A percentile compares a stretch with the other conserved stretches of the same genome.
These are phyloP conservation scores for Candida sp. DNA, from an alignment of 1,139 yeast species.

Conservation along the genomic window DNA sequence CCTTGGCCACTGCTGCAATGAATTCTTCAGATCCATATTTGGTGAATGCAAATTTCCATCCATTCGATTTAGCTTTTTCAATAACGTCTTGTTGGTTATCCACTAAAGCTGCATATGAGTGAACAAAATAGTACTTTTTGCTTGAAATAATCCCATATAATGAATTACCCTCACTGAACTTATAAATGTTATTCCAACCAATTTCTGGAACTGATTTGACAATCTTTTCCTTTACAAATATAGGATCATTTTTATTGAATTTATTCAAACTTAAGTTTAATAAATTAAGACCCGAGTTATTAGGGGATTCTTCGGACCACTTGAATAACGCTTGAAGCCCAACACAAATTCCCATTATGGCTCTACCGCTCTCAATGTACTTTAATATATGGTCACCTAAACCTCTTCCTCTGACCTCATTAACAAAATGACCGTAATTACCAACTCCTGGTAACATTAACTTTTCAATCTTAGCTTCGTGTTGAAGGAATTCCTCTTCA, in stretches of 20 bases:
- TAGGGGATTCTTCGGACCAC: conserved; percentile 73
- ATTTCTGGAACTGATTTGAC: conserved; percentile 88
- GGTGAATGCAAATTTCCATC: conserved; percentile 79
- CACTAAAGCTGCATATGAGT: conserved; percentile 80
- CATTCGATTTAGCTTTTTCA: conserved; percentile 34
- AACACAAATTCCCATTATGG: conserved; percentile 95
- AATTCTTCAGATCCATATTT: conserved; percentile 78
- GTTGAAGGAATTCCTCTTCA: conserved; percentile 30
- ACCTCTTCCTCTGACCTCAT: conserved; percentile 57
- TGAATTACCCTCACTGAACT: conserved; percentile 18
- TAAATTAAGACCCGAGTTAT: conserved; percentile 49
- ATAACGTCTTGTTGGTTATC: conserved; percentile 26
- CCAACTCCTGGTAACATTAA: conserved; percentile 94
- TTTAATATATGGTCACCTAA: conserved; percentile 62
- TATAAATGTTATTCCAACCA: conserved; percentile 74
- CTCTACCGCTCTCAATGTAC: conserved; percentile 70
- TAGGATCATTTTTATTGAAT: conserved; percentile 49
- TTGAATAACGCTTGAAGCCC: conserved; percentile 83
- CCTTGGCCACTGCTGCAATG: conserved; percentile 77
- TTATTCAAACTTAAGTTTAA: conserved; percentile 52
- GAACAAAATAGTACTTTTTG: conserved; percentile 88
- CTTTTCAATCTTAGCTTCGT: conserved; percentile 45
- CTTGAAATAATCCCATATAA: conserved; percentile 63
- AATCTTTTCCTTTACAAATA: conserved; percentile 15
- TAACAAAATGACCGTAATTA: conserved; percentile 90